Conservation (phyloP, 179 eudicot species). For the Beta lomatogona region DNA sequence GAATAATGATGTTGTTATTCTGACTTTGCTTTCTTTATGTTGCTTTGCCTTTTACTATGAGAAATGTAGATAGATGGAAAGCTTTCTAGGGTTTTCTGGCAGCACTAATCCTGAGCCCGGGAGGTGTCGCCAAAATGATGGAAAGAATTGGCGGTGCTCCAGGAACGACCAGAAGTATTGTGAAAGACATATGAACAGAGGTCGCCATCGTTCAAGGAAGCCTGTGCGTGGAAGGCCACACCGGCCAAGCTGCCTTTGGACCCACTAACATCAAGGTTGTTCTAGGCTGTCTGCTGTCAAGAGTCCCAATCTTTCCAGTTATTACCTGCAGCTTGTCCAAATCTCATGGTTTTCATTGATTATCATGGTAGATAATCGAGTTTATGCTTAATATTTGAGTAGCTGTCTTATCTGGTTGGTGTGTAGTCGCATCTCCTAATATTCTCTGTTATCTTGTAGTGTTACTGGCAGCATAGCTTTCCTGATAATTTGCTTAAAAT, state of each 20-base stretch:
- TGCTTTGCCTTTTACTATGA: constrained; percentile 14
- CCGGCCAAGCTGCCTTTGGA: constrained; percentile 76
- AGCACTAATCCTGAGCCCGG: constrained; percentile 94
- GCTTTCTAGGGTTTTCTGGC: constrained; percentile 74
- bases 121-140: constrained; percentile 93
- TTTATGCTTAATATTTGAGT: background rate
- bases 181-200: constrained; percentile 92
- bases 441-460: background rate
- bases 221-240: constrained; percentile 90
- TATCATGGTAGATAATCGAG: background rate
- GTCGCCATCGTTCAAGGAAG: constrained; percentile 99
- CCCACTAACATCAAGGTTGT: constrained; percentile 41
- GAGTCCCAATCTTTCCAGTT: background rate
- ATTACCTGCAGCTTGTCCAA: background rate
- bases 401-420: background rate
- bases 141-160: constrained; percentile 99
- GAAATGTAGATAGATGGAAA: constrained; percentile 77
- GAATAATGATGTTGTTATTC: background rate
- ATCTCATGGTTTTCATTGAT: too few relatives aligned
- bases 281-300: constrained; percentile 30
- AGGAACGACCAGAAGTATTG: constrained; percentile 93
- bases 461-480: background rate
- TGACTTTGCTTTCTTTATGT: constrained; percentile 1
- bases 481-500: background rate
- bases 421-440: background rate